Evolutionary conservation across 2,329 filamentous ascomycete genomes (phyloP), one percentile per base, ranked within the genome.

Genomic region (Fusarium nelsonii): DNA sequence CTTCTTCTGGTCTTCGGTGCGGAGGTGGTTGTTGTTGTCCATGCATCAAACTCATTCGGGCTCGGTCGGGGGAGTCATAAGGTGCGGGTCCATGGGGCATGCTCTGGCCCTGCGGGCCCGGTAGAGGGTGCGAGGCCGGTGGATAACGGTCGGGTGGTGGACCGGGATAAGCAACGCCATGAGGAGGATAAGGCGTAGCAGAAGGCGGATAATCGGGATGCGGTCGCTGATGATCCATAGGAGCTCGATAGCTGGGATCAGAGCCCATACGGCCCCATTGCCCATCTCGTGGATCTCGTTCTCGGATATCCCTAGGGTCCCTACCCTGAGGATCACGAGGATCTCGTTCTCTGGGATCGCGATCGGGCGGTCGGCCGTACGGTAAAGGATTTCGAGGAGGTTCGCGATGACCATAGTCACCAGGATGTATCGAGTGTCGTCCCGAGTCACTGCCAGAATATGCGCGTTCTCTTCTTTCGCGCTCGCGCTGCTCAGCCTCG

Each of bases 31-130:
- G 79, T 32, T 78, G 79, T 32, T 77, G 79, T 16, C 74, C 75
- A 28, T 74, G 72, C 18, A 78, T 77, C 23, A 78, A 76, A 14
- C 78, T 79, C 69, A 83, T 80, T 46, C 82, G 80, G 23, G 81
- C 81, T n/a, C 82, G 81, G 11, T 87, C 85, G 5, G 84, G 83
- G 10, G 84, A 85, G 20, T 87, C 84, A 65, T 83, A 86, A 1
- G 81, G 77, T 10, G 73, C 74, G 14, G 76, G 75, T 34, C 68
- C 72, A 53, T 49, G 56, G 8, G 73, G 63, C 26, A 72, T 57
- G 34, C 59, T 68, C 9, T 76, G 77, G 7, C 74, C 63, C 43
- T 71, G 79, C 26, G 79, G 77, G 10, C 74, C 63, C 39, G 72
- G 79, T 28, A 79, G 75, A 18, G 78, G 77, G 51, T 82, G 82